Conservation (phyloP, 192 early-diverging fungal species). For the Allomyces javanicus region DNA sequence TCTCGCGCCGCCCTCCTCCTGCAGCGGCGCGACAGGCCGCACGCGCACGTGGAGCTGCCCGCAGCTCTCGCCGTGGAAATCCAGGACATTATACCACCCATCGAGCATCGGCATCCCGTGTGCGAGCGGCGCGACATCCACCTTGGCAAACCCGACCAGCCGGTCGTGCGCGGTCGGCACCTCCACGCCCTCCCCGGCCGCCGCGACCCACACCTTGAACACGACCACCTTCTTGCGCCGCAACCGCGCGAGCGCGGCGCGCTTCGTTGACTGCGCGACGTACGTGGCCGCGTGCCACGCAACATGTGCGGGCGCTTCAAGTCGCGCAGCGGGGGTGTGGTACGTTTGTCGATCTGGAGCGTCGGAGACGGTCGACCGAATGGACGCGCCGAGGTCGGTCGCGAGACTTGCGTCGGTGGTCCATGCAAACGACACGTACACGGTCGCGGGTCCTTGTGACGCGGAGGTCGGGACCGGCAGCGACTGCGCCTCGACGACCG, state of each 20-base stretch:
- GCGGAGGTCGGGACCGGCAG: too few species aligned
- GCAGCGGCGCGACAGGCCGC: not conserved
- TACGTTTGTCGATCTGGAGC: not conserved
- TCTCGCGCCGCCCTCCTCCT: too few species aligned
- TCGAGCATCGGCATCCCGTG: not conserved
- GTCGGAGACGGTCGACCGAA: too few species aligned
- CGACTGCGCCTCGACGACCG: too few species aligned
- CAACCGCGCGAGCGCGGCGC: not conserved
- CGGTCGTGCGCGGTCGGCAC: not conserved
- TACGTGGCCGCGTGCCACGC: not conserved
- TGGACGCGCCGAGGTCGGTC: too few species aligned
- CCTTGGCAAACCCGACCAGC: not conserved
- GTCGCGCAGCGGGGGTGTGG: not conserved
- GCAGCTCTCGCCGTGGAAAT: not conserved
- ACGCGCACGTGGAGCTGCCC: not conserved
- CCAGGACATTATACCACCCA: not conserved
- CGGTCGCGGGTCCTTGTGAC: too few species aligned
- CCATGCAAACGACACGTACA: too few species aligned
- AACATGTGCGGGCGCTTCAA: not conserved
- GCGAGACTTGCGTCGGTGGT: too few species aligned
- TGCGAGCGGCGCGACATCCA: not conserved
- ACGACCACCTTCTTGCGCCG: not conserved
- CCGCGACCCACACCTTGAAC: not conserved
- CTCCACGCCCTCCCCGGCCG: too few species aligned
- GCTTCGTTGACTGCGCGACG: not conserved